These are phyloP conservation scores for Claviceps maximensis DNA, from an alignment of 2,329 filamentous ascomycete genomes.

Conservation along the genomic window DNA sequence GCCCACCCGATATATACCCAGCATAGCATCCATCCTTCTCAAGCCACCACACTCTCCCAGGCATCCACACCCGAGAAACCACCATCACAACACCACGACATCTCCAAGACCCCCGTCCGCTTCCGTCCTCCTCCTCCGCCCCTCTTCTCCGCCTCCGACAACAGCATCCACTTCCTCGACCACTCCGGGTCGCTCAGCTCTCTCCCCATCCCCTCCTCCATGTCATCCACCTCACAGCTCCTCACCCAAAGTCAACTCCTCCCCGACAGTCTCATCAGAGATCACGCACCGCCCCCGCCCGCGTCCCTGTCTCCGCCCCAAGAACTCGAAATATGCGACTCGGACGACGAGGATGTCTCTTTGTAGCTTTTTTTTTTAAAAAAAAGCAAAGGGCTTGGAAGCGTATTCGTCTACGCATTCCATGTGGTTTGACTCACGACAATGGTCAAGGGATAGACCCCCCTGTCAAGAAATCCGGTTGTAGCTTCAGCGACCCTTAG, in stretches of 20 bases:
- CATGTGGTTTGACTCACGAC: no score
- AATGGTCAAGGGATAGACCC: no score
- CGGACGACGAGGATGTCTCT: constrained; percentile 17
- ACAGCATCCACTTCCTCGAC: constrained; percentile 11
- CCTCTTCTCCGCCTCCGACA: constrained; percentile 5
- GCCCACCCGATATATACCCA: constrained; percentile 5
- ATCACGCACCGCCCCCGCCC: constrained; percentile 18
- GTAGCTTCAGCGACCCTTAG: no score
- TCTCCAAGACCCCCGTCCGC: background rate
- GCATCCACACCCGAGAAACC: constrained; percentile 19
- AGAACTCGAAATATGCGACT: constrained; percentile 25
- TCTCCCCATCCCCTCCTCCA: constrained; percentile 7
- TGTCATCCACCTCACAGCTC: constrained; percentile 29
- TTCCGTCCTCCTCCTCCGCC: background rate
- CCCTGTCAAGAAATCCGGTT: no score
- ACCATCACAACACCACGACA: constrained; percentile 1
- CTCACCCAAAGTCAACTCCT: constrained; percentile 39
- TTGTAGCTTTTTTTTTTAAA: constrained; percentile 6
- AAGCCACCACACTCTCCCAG: constrained; percentile 25
- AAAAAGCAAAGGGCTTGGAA: no score
- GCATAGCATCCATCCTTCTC: constrained; percentile 15
- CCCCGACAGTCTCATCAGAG: constrained; percentile 30
- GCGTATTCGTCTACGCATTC: no score
- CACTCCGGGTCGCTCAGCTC: constrained; percentile 10
- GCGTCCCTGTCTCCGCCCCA: no score